A percentile compares a stretch with the other conserved stretches of the same genome.
phyloP scores from a whole-genome alignment of 805 yeast genomes.

The Kodamaea kakaduensis region DNA sequence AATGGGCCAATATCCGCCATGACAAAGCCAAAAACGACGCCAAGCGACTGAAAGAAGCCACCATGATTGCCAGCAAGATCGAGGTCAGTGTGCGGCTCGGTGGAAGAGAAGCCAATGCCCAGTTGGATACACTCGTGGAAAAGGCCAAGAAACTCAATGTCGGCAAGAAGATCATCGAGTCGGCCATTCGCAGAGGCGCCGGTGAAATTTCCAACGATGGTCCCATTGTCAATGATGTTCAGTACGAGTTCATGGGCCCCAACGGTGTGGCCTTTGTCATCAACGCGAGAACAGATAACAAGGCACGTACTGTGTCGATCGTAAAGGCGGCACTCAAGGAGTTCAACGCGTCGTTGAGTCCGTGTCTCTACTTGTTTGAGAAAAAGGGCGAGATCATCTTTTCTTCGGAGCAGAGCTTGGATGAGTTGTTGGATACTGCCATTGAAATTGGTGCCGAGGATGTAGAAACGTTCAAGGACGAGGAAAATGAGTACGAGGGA shows the following conservation, averaged over 20 bases:
- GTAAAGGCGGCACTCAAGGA: constrained; percentile 74
- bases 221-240: constrained; percentile 42
- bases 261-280: constrained; percentile 85
- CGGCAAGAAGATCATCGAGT: constrained; percentile 79
- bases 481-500: constrained; percentile 38
- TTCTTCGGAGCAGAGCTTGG: constrained; percentile 45
- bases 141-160: constrained; percentile 73
- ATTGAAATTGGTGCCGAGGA: constrained; percentile 81
- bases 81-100: constrained; percentile 71
- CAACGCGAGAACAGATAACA: constrained; percentile 87
- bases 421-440: constrained; percentile 68
- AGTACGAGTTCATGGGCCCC: constrained; percentile 90
- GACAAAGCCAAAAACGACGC: constrained; percentile 93
- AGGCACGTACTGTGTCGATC: constrained; percentile 70
- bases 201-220: constrained; percentile 55
- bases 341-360: constrained; percentile 65
- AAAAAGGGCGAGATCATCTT: constrained; percentile 69
- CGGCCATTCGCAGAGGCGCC: constrained; percentile 79
- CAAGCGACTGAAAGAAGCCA: constrained; percentile 62
- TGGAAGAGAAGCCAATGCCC: constrained; percentile 58
- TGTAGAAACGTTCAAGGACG: constrained; percentile 50
- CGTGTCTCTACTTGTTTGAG: constrained; percentile 74
- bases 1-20: constrained; percentile 94
- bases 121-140: constrained; percentile 74
- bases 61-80: constrained; percentile 68